Conservation (phyloP, 805 yeast species). For the Saccharomycopsis schoenii region DNA sequence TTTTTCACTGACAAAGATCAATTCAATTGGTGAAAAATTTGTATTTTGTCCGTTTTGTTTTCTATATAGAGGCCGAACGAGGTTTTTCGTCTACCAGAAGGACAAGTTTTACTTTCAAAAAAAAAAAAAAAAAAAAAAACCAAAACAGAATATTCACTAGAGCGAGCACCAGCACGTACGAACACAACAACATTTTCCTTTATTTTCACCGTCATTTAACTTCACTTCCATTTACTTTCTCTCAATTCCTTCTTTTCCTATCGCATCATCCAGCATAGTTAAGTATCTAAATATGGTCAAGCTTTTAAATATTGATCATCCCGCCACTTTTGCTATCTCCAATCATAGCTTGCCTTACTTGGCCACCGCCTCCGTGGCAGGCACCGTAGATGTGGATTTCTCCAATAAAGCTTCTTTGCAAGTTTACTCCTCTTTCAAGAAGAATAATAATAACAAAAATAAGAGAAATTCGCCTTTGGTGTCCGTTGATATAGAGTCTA, state of each 20-base stretch:
- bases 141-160: not conserved
- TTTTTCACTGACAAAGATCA: not conserved
- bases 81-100: not conserved
- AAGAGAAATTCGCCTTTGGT: slow-evolving; percentile 29
- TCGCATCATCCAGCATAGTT: no score
- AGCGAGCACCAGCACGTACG: not conserved
- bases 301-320: slow-evolving; percentile 69
- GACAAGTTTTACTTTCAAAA: not conserved
- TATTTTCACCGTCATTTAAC: no score
- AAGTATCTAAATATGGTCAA: slow-evolving; percentile 32
- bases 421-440: slow-evolving; percentile 55
- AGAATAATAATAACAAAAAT: not conserved
- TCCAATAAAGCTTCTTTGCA: slow-evolving; percentile 71
- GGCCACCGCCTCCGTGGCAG: slow-evolving; percentile 93
- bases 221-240: not conserved
- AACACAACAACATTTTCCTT: not conserved
- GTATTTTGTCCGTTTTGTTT: not conserved
- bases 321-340: slow-evolving; percentile 97
- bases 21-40: slow-evolving; percentile 1
- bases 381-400: slow-evolving; percentile 85
- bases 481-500: slow-evolving; percentile 40
- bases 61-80: no score
- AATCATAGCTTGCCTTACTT: slow-evolving; percentile 60
- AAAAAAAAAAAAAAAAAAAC: not conserved
- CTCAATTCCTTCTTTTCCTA: no score